Conservation (phyloP, 768 basidiomycete species). For the Auricularia sp. region DNA sequence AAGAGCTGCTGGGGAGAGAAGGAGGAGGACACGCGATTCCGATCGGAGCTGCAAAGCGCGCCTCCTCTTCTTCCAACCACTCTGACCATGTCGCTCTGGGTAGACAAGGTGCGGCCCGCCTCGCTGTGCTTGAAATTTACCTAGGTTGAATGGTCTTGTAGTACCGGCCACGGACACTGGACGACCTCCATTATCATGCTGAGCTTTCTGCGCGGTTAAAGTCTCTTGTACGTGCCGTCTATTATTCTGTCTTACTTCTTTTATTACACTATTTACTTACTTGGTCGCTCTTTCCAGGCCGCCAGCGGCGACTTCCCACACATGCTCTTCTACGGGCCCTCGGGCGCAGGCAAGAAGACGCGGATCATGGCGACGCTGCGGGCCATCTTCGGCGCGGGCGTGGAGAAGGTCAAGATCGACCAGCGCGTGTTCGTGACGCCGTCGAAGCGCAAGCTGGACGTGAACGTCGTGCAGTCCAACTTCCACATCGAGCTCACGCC, state of each 20-base stretch:
- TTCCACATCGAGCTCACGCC: constrained; percentile 97
- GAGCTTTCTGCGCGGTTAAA: constrained; percentile 69
- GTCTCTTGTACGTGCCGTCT: constrained; percentile 46
- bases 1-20: no score
- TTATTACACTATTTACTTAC: constrained; percentile 7
- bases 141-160: constrained; percentile 19
- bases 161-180: constrained; percentile 79
- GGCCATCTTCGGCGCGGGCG: constrained; percentile 83
- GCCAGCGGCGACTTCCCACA: constrained; percentile 93
- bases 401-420: constrained; percentile 98
- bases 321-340: constrained; percentile 94
- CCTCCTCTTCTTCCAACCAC: background rate
- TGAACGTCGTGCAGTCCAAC: constrained; percentile 96
- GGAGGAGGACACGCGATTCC: background rate
- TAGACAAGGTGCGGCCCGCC: constrained; percentile 34
- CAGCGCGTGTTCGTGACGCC: constrained; percentile 93
- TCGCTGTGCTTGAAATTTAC: background rate
- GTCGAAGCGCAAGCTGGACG: constrained; percentile 86
- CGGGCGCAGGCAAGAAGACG: constrained; percentile 97
- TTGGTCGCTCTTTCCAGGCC: constrained; percentile 39
- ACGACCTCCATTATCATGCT: constrained; percentile 81
- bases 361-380: constrained; percentile 82
- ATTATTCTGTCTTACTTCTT: background rate
- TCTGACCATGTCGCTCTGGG: constrained; percentile 45
- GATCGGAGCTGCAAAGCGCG: background rate